These are phyloP conservation scores for Nakataea oryzae DNA, from an alignment of 2,329 filamentous ascomycete species.

Conservation along the genomic window DNA sequence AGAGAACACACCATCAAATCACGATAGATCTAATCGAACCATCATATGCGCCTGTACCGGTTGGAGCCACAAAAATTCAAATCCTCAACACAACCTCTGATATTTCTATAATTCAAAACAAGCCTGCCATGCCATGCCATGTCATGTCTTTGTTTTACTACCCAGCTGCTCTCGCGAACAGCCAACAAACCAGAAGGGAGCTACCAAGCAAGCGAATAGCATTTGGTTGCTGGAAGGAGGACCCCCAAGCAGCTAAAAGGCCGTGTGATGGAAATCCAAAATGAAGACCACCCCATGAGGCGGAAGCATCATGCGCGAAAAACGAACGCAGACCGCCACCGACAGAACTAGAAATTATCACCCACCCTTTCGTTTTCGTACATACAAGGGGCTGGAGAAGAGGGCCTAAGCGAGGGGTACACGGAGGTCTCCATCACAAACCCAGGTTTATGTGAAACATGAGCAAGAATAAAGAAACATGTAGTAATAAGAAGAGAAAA, in stretches of 20 bases:
- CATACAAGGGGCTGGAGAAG: background rate
- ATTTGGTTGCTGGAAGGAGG: too few relatives aligned
- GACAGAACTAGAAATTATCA: background rate
- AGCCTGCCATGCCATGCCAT: background rate
- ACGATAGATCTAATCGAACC: background rate
- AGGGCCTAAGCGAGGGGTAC: background rate
- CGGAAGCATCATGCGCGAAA: background rate
- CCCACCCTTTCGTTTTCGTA: background rate
- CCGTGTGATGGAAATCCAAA: background rate
- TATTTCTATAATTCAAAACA: background rate
- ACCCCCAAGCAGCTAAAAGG: too few relatives aligned
- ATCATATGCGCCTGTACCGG: background rate
- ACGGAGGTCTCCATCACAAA: background rate
- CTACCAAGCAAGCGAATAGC: background rate
- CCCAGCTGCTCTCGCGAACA: too few relatives aligned
- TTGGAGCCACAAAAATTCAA: background rate
- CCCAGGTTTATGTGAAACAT: background rate
- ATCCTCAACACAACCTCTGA: background rate
- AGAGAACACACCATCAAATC: background rate
- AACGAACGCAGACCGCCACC: background rate
- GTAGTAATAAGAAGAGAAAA: background rate
- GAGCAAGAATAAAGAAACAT: background rate
- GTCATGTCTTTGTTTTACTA: background rate
- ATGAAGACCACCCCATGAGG: background rate
- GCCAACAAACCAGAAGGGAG: background rate